phyloP scores from a whole-genome alignment of 768 basidiomycete species.

The Trametes meyenii region DNA sequence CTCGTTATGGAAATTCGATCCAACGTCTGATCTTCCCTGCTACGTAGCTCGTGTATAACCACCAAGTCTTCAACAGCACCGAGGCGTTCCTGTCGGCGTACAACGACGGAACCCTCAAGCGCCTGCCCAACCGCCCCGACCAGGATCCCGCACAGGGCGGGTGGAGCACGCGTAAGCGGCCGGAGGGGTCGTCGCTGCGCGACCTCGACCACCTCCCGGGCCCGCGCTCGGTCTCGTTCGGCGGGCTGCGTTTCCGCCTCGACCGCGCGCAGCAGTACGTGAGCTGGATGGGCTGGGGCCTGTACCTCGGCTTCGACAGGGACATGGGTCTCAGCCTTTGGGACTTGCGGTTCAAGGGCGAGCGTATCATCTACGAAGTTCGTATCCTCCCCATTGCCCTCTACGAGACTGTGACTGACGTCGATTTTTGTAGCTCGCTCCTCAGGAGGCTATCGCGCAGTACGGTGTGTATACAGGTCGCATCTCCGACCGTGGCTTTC shows the following conservation, averaged over 20 bases:
- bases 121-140: slow-evolving; percentile 37
- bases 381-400: background rate
- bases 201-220: slow-evolving; percentile 70
- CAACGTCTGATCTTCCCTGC: background rate
- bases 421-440: slow-evolving; percentile 43
- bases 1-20: background rate
- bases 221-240: slow-evolving; percentile 63
- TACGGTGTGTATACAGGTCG: slow-evolving; percentile 43
- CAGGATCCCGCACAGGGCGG: slow-evolving; percentile 34
- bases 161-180: slow-evolving; percentile 52
- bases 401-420: background rate
- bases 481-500: background rate
- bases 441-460: slow-evolving; percentile 65
- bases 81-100: slow-evolving; percentile 57
- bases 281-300: slow-evolving; percentile 70
- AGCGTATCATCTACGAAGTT: slow-evolving; percentile 65
- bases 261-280: slow-evolving; percentile 54
- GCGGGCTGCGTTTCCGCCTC: slow-evolving; percentile 59
- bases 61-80: slow-evolving; percentile 52
- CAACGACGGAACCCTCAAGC: slow-evolving; percentile 52
- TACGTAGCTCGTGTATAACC: slow-evolving; percentile 57
- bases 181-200: slow-evolving; percentile 36
- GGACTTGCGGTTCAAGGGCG: slow-evolving; percentile 59
- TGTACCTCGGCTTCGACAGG: slow-evolving; percentile 64
- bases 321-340: slow-evolving; percentile 69